Conservation (phyloP, 2,329 filamentous ascomycete species). For the Myriosclerotinia curreyana region DNA sequence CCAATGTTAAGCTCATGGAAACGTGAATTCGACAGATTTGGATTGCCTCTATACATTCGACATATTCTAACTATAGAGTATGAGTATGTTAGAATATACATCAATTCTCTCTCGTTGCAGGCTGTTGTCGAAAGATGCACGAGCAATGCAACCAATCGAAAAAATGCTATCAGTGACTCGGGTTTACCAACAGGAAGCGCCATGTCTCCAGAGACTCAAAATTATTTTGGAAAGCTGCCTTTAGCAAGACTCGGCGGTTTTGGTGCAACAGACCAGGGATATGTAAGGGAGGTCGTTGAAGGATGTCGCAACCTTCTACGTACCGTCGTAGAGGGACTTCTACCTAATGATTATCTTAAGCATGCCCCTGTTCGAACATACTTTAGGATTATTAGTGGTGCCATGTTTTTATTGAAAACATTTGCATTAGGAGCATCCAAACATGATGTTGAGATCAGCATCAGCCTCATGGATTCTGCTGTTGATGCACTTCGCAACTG, state of each 20-base stretch:
- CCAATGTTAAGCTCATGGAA: slow-evolving; percentile 77
- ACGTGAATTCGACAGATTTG: slow-evolving; percentile 75
- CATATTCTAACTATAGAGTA: slow-evolving; percentile 92
- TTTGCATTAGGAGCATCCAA: slow-evolving; percentile 79
- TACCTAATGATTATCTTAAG: slow-evolving; percentile 72
- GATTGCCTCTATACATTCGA: slow-evolving; percentile 61
- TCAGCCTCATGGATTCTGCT: slow-evolving; percentile 70
- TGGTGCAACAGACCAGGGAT: slow-evolving; percentile 65
- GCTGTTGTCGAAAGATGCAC: slow-evolving; percentile 93
- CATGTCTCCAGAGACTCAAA: slow-evolving; percentile 62
- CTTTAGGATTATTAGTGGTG: slow-evolving; percentile 80
- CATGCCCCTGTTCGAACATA: slow-evolving; percentile 82
- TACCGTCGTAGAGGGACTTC: slow-evolving; percentile 72
- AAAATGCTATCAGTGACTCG: slow-evolving; percentile 38
- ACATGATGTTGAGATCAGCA: slow-evolving; percentile 71
- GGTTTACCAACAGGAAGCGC: slow-evolving; percentile 42
- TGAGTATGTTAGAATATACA: slow-evolving; percentile 89
- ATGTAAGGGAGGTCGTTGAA: slow-evolving; percentile 72
- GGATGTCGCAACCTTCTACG: slow-evolving; percentile 73
- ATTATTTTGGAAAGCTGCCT: slow-evolving; percentile 62
- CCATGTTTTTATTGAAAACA: slow-evolving; percentile 81
- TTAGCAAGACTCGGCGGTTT: slow-evolving; percentile 63
- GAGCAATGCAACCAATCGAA: slow-evolving; percentile 59
- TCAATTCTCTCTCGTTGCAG: slow-evolving; percentile 91
- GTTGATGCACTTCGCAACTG: slow-evolving; percentile 72